These are phyloP conservation scores for Rhizopus stolonifer DNA, from an alignment of 371 early-diverging fungal genomes.

Conservation along the genomic window DNA sequence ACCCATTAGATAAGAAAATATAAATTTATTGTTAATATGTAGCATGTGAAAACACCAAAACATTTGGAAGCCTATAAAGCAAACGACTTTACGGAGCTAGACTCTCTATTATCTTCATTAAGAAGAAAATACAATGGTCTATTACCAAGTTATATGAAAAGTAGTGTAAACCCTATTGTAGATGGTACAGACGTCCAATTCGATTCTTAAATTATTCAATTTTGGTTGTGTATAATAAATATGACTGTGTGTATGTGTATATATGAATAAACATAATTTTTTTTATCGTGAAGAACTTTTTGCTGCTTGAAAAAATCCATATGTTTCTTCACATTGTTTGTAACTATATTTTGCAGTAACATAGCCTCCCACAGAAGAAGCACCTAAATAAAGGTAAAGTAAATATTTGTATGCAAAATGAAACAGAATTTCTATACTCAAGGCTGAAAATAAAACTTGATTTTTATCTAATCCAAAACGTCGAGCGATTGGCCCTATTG, in stretches of 20 bases:
- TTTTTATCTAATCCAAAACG: constrained; percentile 20
- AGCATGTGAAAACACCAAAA: neutral
- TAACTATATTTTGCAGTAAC: constrained; percentile 17
- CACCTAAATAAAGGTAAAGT: neutral
- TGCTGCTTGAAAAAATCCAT: constrained; percentile 15
- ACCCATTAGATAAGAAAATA: neutral
- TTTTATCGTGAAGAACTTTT: neutral
- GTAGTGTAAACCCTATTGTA: neutral
- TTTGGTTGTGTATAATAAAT: too few species aligned
- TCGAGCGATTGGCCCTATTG: constrained; percentile 18
- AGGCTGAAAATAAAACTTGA: constrained; percentile 16
- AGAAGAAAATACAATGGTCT: neutral
- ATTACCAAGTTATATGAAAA: constrained; percentile 1
- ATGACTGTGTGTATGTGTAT: too few species aligned
- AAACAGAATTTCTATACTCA: constrained; percentile 10
- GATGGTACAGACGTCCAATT: neutral
- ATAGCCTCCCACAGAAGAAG: constrained; percentile 20
- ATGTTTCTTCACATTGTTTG: constrained; percentile 16
- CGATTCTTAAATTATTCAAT: neutral
- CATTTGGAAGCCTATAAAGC: neutral
- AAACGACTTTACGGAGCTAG: neutral
- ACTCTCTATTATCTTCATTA: neutral
- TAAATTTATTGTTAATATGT: neutral
- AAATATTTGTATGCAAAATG: neutral
- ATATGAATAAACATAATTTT: too few species aligned